phyloP scores from a whole-genome alignment of 2,329 filamentous ascomycete genomes.

The Penicillium polonicum region DNA sequence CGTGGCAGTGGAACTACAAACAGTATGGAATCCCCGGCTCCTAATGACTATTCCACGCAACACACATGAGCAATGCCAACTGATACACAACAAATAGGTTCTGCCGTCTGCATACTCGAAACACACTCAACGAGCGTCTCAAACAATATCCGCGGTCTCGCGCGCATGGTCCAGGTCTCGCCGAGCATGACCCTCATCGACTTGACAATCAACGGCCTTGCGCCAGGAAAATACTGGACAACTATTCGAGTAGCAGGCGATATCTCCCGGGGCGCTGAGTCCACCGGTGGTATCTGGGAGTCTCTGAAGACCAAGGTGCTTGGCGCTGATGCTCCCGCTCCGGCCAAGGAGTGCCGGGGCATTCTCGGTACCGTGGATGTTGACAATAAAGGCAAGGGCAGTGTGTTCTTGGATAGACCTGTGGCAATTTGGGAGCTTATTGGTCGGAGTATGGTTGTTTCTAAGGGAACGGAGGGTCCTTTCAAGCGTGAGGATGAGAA shows the following conservation, averaged over 20 bases:
- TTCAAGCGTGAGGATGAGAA: conserved; percentile 73
- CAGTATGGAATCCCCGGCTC: conserved; percentile 52
- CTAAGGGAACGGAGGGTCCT: conserved; percentile 61
- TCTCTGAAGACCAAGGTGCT: conserved; percentile 46
- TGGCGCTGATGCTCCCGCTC: conserved; percentile 26
- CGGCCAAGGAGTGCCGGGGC: conserved; percentile 52
- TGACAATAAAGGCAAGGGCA: conserved; percentile 70
- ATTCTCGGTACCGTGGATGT: conserved; percentile 75
- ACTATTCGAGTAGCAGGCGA: conserved; percentile 84
- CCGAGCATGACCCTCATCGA: conserved; percentile 79
- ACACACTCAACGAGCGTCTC: conserved; percentile 64
- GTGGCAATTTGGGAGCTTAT: conserved; percentile 96
- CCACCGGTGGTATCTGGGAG: conserved; percentile 81
- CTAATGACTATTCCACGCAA: background rate
- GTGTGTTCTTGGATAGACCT: conserved; percentile 74
- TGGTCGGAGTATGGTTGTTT: conserved; percentile 85
- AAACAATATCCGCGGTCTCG: conserved; percentile 77
- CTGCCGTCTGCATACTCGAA: conserved; percentile 88
- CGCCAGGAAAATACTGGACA: conserved; percentile 77
- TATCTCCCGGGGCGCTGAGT: conserved; percentile 77
- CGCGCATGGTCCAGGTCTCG: conserved; percentile 89
- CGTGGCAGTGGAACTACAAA: conserved; percentile 83
- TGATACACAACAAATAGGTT: conserved; percentile 25
- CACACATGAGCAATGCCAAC: background rate
- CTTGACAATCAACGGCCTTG: conserved; percentile 78